These are phyloP conservation scores for Fraxinus cuspidata DNA, from an alignment of 257 asterid genomes.

Conservation along the genomic window DNA sequence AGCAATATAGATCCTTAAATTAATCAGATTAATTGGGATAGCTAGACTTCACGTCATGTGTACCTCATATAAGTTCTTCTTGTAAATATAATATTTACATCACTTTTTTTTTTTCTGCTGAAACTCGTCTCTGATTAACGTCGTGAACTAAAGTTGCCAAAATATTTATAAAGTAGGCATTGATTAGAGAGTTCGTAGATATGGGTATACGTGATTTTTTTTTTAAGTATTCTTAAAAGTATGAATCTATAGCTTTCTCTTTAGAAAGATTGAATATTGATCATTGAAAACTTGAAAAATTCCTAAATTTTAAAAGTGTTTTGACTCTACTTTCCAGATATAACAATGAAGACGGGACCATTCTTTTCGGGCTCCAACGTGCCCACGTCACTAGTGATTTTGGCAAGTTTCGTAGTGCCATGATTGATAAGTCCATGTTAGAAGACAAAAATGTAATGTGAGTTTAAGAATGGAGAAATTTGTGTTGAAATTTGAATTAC, in stretches of 20 bases:
- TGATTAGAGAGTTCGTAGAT: too few relatives aligned
- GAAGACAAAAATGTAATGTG: background rate
- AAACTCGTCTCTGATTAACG: too few relatives aligned
- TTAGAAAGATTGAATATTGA: too few relatives aligned
- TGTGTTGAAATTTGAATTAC: background rate
- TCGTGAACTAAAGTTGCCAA: too few relatives aligned
- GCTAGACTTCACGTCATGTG: slow-evolving; percentile 51
- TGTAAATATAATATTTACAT: background rate
- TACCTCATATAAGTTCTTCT: slow-evolving; percentile 24
- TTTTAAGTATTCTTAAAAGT: too few relatives aligned
- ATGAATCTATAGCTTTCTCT: too few relatives aligned
- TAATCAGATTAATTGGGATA: slow-evolving; percentile 42
- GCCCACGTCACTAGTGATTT: background rate
- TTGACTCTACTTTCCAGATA: too few relatives aligned
- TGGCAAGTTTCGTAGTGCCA: background rate
- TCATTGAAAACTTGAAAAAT: too few relatives aligned
- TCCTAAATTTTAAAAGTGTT: too few relatives aligned
- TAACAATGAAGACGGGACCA: too few relatives aligned
- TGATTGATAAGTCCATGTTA: background rate
- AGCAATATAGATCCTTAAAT: slow-evolving; percentile 42
- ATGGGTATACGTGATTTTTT: too few relatives aligned
- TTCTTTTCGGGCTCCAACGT: background rate
- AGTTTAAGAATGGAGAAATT: background rate
- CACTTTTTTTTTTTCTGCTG: background rate
- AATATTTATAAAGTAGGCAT: too few relatives aligned